These are phyloP conservation scores for Marasmius tenuissimus DNA, from an alignment of 1,284 basidiomycete species.

Conservation along the genomic window DNA sequence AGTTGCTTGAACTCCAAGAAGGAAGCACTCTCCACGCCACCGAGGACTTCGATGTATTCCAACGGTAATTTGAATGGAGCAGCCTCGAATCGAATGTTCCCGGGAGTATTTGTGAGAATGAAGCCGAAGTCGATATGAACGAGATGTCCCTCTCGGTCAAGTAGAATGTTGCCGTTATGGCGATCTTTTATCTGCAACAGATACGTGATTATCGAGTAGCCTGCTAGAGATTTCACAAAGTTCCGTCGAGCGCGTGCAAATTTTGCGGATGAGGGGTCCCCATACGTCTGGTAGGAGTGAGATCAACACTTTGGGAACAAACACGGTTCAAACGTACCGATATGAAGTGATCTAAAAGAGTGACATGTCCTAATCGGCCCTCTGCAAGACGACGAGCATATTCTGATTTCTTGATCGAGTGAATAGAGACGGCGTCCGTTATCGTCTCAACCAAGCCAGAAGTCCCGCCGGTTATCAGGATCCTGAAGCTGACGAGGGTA, in stretches of 20 bases:
- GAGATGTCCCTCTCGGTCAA: conserved; percentile 93
- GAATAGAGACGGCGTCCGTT: conserved; percentile 96
- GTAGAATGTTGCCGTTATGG: conserved; percentile 97
- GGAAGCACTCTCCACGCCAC: conserved; percentile 78
- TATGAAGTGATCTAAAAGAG: conserved; percentile 87
- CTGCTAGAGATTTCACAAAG: conserved; percentile 94
- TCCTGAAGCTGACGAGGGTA: conserved; percentile 59
- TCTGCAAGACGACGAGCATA: conserved; percentile 86
- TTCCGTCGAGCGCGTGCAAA: conserved; percentile 86
- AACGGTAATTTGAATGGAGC: conserved; percentile 96
- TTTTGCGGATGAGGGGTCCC: conserved; percentile 83
- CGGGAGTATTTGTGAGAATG: conserved; percentile 96
- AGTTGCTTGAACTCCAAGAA: conserved; percentile 86
- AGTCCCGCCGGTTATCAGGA: conserved; percentile 90
- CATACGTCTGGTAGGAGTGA: conserved; percentile 67
- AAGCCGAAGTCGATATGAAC: conserved; percentile 99
- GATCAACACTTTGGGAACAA: conserved; percentile 1
- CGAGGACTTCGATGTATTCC: conserved; percentile 96
- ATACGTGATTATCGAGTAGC: conserved; percentile 94
- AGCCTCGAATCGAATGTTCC: conserved; percentile 97
- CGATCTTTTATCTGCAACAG: conserved; percentile 98
- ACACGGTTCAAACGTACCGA: conserved; percentile 49
- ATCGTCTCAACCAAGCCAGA: conserved; percentile 95
- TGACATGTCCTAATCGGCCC: conserved; percentile 82
- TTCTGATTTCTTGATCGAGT: conserved; percentile 99